phyloP scores from a whole-genome alignment of 148 eudicot genomes.

The Camellia lanceoleosa region DNA sequence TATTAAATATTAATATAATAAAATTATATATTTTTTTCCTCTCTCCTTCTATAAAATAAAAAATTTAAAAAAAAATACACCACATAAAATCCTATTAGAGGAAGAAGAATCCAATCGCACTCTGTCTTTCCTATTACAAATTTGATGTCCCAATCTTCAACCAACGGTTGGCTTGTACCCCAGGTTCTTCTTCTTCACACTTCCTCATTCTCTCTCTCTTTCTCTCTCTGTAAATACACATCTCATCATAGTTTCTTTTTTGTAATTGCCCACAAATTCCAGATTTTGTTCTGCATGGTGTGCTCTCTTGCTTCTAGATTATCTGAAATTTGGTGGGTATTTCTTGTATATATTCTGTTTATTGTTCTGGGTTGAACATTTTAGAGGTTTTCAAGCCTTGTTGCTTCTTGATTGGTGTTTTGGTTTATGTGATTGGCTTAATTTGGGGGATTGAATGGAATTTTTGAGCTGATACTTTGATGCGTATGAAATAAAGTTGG shows the following conservation, averaged over 20 bases:
- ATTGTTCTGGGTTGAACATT: neutral
- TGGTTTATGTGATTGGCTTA: neutral
- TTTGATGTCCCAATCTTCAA: slow-evolving; percentile 7
- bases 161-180: slow-evolving; percentile 12
- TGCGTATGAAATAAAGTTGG: slow-evolving; percentile 23
- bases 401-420: neutral
- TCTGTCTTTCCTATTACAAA: neutral
- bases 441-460: neutral
- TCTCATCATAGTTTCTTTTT: neutral
- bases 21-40: neutral
- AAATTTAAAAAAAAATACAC: neutral
- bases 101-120: slow-evolving; percentile 3
- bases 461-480: slow-evolving; percentile 20
- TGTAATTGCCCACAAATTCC: slow-evolving; percentile 12
- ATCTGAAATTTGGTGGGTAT: slow-evolving; percentile 26
- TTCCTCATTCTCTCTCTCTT: neutral
- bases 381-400: neutral
- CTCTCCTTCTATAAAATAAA: neutral
- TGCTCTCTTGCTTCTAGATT: neutral
- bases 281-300: slow-evolving; percentile 6
- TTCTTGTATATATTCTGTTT: neutral
- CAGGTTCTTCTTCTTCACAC: slow-evolving; percentile 12
- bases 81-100: neutral
- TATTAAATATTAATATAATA: too few species aligned
- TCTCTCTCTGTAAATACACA: neutral